Evolutionary conservation across 225 moss, liverwort and hornwort species (phyloP).

Genomic region (Climacium dendroides): DNA sequence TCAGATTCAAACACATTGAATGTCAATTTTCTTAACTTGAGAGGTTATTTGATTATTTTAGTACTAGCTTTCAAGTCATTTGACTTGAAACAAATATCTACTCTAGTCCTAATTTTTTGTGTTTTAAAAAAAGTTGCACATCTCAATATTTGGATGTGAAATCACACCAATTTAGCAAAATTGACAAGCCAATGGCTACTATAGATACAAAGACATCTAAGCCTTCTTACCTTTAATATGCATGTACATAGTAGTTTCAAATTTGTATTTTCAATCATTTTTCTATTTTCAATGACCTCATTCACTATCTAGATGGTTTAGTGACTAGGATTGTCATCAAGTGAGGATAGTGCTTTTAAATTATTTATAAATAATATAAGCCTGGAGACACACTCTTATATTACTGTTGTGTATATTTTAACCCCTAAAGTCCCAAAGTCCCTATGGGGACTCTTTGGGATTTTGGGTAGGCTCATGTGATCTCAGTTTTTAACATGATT

Average conservation of each 20-base stretch:
- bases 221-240: background rate
- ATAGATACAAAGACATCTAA: background rate
- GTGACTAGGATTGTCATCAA: too few species aligned
- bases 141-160: background rate
- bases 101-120: background rate
- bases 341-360: too few species aligned
- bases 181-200: rapidly evolving
- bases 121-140: background rate
- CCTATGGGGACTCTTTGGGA: too few species aligned
- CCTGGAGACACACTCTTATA: background rate
- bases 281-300: background rate
- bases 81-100: background rate
- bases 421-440: too few species aligned
- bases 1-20: background rate
- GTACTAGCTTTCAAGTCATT: rapidly evolving
- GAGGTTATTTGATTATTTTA: background rate
- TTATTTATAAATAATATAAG: background rate
- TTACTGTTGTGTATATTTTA: background rate
- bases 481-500: too few species aligned
- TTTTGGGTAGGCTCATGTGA: too few species aligned
- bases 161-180: background rate
- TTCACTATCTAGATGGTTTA: background rate
- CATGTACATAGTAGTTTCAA: background rate
- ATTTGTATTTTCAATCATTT: background rate
- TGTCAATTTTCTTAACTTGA: background rate